Conservation (phyloP, 192 early-diverging fungal species). For the Kappamyces sp. region DNA sequence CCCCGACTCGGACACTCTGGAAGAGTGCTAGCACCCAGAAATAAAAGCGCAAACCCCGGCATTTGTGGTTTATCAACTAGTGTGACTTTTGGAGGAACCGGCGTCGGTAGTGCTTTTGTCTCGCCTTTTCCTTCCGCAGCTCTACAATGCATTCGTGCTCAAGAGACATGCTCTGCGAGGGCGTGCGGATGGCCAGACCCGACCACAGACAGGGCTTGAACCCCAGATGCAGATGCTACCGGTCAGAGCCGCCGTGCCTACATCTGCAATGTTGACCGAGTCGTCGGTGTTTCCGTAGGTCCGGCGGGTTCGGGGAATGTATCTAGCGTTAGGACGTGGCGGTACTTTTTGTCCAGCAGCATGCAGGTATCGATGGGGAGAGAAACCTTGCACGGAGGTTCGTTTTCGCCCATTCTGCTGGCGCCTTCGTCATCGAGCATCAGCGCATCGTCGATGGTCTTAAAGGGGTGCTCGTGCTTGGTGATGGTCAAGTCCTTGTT, state of each 20-base stretch:
- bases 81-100: too few relatives aligned
- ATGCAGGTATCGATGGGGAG: background rate
- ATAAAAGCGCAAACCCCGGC: too few relatives aligned
- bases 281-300: background rate
- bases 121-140: too few relatives aligned
- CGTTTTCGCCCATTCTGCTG: background rate
- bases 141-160: background rate
- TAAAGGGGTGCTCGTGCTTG: background rate
- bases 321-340: background rate
- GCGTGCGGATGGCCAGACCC: background rate
- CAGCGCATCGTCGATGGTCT: background rate
- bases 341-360: background rate
- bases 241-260: background rate
- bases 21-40: too few relatives aligned
- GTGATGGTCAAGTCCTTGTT: background rate
- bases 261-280: background rate
- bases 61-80: too few relatives aligned
- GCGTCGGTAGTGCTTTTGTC: too few relatives aligned
- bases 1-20: too few relatives aligned
- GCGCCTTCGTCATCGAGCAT: background rate
- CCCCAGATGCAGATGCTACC: background rate
- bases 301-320: background rate
- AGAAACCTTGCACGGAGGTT: background rate
- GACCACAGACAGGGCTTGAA: constrained; percentile 2
- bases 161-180: background rate